These are phyloP conservation scores for Verticillium klebahnii DNA, from an alignment of 2,329 filamentous ascomycete species.

Conservation along the genomic window DNA sequence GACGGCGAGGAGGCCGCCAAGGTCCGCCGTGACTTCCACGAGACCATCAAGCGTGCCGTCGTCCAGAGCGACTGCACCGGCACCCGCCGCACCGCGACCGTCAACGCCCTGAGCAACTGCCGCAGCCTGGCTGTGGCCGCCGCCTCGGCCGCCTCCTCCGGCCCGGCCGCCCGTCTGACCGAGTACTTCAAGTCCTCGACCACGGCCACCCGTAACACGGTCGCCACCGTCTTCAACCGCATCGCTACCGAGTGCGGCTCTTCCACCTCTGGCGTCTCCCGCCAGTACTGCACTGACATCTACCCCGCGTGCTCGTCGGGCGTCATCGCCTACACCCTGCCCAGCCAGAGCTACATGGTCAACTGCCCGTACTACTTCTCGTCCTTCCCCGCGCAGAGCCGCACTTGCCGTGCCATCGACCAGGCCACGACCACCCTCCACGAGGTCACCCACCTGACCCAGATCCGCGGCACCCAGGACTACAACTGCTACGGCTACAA, in stretches of 20 bases:
- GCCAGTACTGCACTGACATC: constrained; percentile 55
- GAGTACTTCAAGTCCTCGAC: constrained; percentile 62
- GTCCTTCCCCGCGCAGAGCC: constrained; percentile 41
- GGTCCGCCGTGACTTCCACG: constrained; percentile 39
- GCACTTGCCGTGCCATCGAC: constrained; percentile 58
- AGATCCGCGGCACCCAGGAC: constrained; percentile 54
- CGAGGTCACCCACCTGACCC: constrained; percentile 60
- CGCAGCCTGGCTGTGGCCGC: constrained; percentile 47
- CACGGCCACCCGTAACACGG: constrained; percentile 37
- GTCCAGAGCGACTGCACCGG: constrained; percentile 52
- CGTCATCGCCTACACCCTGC: constrained; percentile 58
- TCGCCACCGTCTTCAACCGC: constrained; percentile 45
- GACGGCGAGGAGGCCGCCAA: constrained; percentile 50
- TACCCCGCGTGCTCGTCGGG: constrained; percentile 25
- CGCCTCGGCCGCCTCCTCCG: constrained; percentile 43
- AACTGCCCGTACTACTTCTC: constrained; percentile 59
- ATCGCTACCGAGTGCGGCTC: constrained; percentile 53
- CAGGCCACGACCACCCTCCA: constrained; percentile 62
- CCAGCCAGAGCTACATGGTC: constrained; percentile 48
- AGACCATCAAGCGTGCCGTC: constrained; percentile 40
- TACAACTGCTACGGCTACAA: constrained; percentile 51
- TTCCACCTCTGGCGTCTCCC: constrained; percentile 39
- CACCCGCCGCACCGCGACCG: constrained; percentile 35
- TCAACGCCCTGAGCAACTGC: constrained; percentile 50
- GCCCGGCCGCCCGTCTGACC: constrained; percentile 41